Conservation (phyloP, 108 stramenopile species). For the Cafeteria roenbergensis region DNA sequence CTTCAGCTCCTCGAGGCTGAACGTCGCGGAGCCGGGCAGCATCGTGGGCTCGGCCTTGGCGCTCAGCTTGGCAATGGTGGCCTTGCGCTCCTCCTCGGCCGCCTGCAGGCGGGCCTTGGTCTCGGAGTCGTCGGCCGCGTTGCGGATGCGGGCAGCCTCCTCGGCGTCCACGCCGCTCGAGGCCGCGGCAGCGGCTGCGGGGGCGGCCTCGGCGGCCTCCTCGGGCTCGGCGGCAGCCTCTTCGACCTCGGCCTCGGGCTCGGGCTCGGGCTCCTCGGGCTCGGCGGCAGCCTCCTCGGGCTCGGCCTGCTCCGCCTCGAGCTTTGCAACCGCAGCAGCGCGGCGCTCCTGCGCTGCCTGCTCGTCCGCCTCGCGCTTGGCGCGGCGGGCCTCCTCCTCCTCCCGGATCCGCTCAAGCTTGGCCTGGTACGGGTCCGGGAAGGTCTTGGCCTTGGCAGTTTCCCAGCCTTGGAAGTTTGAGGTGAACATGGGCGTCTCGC, state of each 20-base stretch:
- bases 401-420: conserved; percentile 25
- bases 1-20: conserved; percentile 15
- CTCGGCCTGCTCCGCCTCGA: not conserved
- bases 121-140: not conserved
- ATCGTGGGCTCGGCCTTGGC: not conserved
- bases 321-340: not conserved
- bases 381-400: conserved; percentile 19
- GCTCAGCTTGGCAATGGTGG: not conserved
- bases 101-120: not conserved
- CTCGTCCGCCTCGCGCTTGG: conserved; percentile 1
- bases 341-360: conserved; percentile 1
- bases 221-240: not conserved
- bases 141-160: not conserved
- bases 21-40: conserved; percentile 1
- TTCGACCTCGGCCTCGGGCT: not conserved
- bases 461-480: conserved; percentile 46
- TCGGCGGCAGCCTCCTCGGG: not conserved
- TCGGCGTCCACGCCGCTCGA: not conserved
- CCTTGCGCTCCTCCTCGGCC: not conserved
- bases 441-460: conserved; percentile 18
- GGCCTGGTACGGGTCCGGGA: conserved; percentile 42
- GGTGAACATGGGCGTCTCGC: conserved; percentile 42
- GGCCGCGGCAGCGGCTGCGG: conserved; percentile 1
- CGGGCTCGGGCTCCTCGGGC: not conserved
- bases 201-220: conserved; percentile 5